A percentile compares a stretch with the other conserved stretches of the same genome.
phyloP scores from a whole-genome alignment of 768 basidiomycete species.

The Leucocoprinus birnbaumii region DNA sequence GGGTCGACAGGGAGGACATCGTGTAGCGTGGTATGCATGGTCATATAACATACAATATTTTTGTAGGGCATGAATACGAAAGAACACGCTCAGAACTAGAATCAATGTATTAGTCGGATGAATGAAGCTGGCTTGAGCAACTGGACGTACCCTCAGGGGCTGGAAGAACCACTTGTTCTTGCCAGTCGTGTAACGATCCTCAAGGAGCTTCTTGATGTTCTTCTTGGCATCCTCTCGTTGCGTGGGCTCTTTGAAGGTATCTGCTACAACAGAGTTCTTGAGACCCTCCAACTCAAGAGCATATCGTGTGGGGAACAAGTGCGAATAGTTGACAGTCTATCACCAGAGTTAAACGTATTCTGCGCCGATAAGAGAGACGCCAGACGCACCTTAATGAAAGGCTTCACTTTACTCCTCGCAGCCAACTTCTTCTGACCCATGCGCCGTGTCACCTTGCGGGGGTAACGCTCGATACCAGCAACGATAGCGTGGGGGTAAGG shows the following conservation, averaged over 20 bases:
- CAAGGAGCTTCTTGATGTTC: constrained; percentile 92
- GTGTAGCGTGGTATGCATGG: constrained; percentile 5
- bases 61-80: constrained; percentile 5
- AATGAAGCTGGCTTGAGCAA: background rate
- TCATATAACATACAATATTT: constrained; percentile 14
- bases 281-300: constrained; percentile 93
- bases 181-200: constrained; percentile 90
- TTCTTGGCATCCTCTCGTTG: constrained; percentile 96
- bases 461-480: constrained; percentile 97
- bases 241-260: constrained; percentile 97
- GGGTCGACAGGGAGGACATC: background rate
- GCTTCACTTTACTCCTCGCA: constrained; percentile 95
- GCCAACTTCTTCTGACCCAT: constrained; percentile 97
- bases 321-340: constrained; percentile 95
- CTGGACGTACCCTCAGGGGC: constrained; percentile 63
- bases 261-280: constrained; percentile 79
- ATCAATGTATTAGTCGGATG: background rate
- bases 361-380: background rate
- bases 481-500: constrained; percentile 98
- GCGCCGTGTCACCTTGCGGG: constrained; percentile 93
- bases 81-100: constrained; percentile 8
- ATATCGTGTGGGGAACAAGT: constrained; percentile 99
- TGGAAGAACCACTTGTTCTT: constrained; percentile 99
- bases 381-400: constrained; percentile 91
- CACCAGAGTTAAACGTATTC: background rate